These are phyloP conservation scores for Sarcodon sp. DNA, from an alignment of 768 basidiomycete species.

Conservation along the genomic window DNA sequence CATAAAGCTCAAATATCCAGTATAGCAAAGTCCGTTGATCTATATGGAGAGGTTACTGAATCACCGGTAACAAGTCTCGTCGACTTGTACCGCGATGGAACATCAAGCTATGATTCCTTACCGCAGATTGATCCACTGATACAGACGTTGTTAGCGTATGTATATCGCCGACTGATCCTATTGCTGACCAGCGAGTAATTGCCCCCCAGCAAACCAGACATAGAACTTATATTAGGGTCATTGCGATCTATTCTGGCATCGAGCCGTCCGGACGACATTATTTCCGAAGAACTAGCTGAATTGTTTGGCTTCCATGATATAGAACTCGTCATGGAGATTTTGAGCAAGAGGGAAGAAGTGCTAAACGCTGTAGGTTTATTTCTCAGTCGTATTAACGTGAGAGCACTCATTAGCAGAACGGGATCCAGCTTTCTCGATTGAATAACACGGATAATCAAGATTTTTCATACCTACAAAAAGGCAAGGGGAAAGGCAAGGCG, in stretches of 20 bases:
- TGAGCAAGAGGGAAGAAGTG: conserved; percentile 39
- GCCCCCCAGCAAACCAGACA: conserved; percentile 13
- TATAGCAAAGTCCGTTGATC: not conserved
- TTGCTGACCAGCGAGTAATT: not conserved
- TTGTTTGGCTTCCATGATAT: conserved; percentile 78
- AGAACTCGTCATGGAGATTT: conserved; percentile 60
- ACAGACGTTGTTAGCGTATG: not conserved
- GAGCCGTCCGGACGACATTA: conserved; percentile 44
- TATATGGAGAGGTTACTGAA: conserved; percentile 6
- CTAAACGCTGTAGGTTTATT: conserved; percentile 1
- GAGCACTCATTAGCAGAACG: not conserved
- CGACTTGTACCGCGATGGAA: conserved; percentile 10
- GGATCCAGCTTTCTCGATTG: conserved; percentile 1
- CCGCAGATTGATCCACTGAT: conserved; percentile 1
- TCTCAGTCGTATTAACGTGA: not conserved
- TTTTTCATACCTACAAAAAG: not conserved
- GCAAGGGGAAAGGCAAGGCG: conserved; percentile 3
- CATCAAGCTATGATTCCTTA: not conserved
- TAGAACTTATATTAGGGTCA: conserved; percentile 12
- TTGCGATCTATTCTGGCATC: conserved; percentile 32
- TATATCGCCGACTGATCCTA: no score
- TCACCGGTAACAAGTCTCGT: conserved; percentile 1
- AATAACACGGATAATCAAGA: not conserved
- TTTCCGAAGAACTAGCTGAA: conserved; percentile 70
- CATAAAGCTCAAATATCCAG: no score